A percentile compares a stretch with the other conserved stretches of the same genome.
Conservation (phyloP, 2,329 filamentous ascomycete species). For the Penicillium fuscoglaucum region DNA sequence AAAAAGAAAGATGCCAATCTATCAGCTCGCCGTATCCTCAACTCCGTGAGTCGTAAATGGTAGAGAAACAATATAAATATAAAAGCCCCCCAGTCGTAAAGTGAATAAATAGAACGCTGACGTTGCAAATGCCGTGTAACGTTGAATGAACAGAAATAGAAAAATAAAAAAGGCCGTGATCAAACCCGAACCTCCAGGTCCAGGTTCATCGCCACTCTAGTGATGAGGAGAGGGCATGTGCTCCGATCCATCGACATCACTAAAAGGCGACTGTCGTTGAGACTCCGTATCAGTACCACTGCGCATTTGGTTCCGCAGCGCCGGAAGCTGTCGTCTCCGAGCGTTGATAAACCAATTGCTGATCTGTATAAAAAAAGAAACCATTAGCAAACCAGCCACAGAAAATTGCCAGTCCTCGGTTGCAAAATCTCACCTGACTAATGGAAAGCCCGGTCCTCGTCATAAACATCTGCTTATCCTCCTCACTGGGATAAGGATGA, state of each 20-base stretch:
- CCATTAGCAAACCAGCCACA: conserved; percentile 5
- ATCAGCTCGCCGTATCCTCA: conserved; percentile 19
- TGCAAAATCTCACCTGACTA: conserved; percentile 52
- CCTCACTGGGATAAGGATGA: conserved; percentile 84
- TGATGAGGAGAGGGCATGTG: conserved; percentile 33
- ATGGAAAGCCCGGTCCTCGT: conserved; percentile 73
- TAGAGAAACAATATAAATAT: conserved; percentile 7
- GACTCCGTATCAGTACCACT: conserved; percentile 34
- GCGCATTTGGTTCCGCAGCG: conserved; percentile 48
- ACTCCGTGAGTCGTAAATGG: conserved; percentile 23
- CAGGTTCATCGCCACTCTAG: conserved; percentile 11
- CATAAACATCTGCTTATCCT: conserved; percentile 82
- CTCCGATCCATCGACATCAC: conserved; percentile 35
- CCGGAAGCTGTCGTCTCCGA: conserved; percentile 49
- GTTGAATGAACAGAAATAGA: conserved; percentile 8
- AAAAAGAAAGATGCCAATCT: conserved; percentile 24
- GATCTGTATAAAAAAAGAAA: conserved; percentile 38
- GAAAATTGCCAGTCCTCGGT: not conserved
- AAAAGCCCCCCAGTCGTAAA: conserved; percentile 21
- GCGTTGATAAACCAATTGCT: conserved; percentile 58
- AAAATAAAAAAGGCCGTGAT: conserved; percentile 15
- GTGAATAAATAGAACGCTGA: conserved; percentile 21
- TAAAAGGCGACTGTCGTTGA: conserved; percentile 38
- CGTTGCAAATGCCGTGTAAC: conserved; percentile 21
- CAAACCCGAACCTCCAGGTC: not conserved